A percentile compares a stretch with the other conserved stretches of the same genome.
Evolutionary conservation across 768 basidiomycete species (phyloP).

Genomic region (Cystofilobasidium bisporidii): DNA sequence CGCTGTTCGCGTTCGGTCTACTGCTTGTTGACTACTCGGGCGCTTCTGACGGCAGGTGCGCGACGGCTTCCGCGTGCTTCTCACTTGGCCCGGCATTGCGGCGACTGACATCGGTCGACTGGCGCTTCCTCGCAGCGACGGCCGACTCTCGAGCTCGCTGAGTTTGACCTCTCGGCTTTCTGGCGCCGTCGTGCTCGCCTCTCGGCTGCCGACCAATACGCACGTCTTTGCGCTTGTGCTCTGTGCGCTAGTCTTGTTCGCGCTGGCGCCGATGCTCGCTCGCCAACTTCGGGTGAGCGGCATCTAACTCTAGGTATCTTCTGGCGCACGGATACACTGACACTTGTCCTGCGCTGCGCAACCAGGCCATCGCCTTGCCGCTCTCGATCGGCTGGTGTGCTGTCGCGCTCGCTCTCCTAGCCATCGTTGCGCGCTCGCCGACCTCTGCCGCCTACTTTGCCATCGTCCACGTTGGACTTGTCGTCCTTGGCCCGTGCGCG

Average conservation of each 20-base stretch:
- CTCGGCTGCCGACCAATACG: constrained; percentile 68
- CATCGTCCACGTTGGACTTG: neutral
- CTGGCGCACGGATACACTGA: too few species aligned
- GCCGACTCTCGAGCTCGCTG: constrained; percentile 39
- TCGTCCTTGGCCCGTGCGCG: neutral
- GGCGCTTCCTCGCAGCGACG: constrained; percentile 55
- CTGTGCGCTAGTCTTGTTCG: constrained; percentile 71
- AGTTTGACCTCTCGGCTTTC: constrained; percentile 64
- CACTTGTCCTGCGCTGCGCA: neutral
- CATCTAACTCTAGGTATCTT: too few species aligned
- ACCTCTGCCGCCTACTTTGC: neutral
- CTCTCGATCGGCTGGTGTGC: neutral
- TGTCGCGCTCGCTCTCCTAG: neutral
- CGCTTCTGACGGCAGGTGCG: neutral
- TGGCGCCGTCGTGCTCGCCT: constrained; percentile 84
- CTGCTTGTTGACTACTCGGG: constrained; percentile 61
- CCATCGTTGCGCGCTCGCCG: neutral
- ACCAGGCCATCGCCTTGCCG: neutral
- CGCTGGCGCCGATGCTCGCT: constrained; percentile 70
- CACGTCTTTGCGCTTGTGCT: constrained; percentile 82
- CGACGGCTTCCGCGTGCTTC: neutral
- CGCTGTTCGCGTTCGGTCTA: constrained; percentile 69
- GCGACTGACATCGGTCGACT: neutral
- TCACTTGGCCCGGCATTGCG: too few species aligned
- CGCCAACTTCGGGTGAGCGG: constrained; percentile 45